These are phyloP conservation scores for Stenogyne calaminthoides DNA, from an alignment of 305 asterid genomes.

Conservation along the genomic window DNA sequence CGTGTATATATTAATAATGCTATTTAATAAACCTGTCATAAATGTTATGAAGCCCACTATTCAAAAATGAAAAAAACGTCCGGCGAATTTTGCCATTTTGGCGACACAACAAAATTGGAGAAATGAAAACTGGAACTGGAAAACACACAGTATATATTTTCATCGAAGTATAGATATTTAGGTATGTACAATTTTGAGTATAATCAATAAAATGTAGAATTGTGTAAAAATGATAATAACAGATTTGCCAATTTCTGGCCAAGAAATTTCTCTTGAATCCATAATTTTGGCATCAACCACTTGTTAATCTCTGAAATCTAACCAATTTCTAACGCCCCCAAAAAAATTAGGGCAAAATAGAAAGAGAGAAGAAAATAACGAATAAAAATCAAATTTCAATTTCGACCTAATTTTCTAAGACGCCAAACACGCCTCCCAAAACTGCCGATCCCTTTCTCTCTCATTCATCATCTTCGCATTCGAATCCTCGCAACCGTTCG, in stretches of 20 bases:
- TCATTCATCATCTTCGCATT: conserved; percentile 39
- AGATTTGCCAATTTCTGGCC: conserved; percentile 15
- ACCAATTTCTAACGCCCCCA: conserved; percentile 1
- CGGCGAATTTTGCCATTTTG: neutral
- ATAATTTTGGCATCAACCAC: neutral
- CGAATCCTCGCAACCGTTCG: conserved; percentile 41
- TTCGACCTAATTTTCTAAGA: conserved; percentile 20
- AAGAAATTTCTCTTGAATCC: neutral
- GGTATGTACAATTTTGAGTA: conserved; percentile 31
- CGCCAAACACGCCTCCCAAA: conserved; percentile 84
- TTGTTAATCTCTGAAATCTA: neutral
- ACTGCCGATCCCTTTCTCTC: conserved; percentile 62
- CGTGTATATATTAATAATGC: neutral
- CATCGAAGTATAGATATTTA: conserved; percentile 12
- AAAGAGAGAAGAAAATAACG: neutral
- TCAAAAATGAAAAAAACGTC: neutral
- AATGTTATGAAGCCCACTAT: too few relatives aligned
- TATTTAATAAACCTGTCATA: neutral
- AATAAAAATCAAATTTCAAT: neutral
- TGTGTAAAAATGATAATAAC: neutral
- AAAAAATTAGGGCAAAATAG: neutral
- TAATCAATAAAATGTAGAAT: neutral
- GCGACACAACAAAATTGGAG: neutral
- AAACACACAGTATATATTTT: neutral
- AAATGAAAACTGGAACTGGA: neutral